A percentile compares a stretch with the other conserved stretches of the same genome.
phyloP scores from a whole-genome alignment of 78 protist species.

The Dictyostelium intermedium region DNA sequence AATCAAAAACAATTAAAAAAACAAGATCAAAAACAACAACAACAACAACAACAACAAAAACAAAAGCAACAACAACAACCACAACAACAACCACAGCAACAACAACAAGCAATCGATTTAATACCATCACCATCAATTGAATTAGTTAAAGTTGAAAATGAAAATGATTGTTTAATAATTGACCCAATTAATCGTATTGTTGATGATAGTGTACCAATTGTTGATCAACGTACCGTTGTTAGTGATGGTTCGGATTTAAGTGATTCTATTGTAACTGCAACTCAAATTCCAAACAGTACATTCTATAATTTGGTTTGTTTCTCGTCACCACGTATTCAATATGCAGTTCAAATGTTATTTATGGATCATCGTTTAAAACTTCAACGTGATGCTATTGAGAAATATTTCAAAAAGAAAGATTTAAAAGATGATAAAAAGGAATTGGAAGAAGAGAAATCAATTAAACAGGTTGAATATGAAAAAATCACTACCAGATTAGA shows the following conservation, averaged over 20 bases:
- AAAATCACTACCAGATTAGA: slow-evolving; percentile 20
- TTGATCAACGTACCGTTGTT: background rate
- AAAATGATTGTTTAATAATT: background rate
- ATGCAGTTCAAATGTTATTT: slow-evolving; percentile 10
- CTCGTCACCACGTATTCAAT: slow-evolving; percentile 53
- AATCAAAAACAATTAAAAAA: background rate
- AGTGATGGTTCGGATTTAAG: background rate
- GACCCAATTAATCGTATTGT: background rate
- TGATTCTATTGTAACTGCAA: background rate
- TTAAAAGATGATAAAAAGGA: slow-evolving; percentile 61
- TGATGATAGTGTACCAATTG: background rate
- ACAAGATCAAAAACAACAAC: background rate
- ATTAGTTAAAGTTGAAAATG: background rate
- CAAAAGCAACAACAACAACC: background rate
- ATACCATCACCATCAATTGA: background rate
- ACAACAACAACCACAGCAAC: background rate
- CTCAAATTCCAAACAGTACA: background rate
- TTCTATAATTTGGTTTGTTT: slow-evolving; percentile 48
- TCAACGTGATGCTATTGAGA: slow-evolving; percentile 45
- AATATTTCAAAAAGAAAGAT: slow-evolving; percentile 49
- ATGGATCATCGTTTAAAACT: slow-evolving; percentile 24
- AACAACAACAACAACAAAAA: background rate
- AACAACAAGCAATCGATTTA: background rate
- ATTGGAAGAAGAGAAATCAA: slow-evolving; percentile 37
- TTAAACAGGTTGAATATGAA: slow-evolving; percentile 5